Percentiles rank a stretch among this genome's conserved stretches.
Conservation (phyloP, 495 filamentous ascomycete genomes). For the Rhizodiscina lignyota region DNA sequence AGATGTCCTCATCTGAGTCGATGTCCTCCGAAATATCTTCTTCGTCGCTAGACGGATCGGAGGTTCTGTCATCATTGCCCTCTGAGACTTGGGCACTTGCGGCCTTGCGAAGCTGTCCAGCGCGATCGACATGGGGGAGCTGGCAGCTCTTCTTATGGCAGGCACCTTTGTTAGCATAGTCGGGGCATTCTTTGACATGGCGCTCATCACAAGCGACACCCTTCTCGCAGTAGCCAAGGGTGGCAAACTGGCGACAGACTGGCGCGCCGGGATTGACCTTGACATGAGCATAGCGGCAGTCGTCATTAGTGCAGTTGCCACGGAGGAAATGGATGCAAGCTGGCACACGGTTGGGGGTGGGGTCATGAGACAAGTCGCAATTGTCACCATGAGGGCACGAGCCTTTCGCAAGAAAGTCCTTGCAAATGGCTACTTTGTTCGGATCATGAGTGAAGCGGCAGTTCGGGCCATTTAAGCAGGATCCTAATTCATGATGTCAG, state of each 20-base stretch:
- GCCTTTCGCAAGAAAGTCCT: slow-evolving; percentile 64
- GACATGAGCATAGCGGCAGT: slow-evolving; percentile 83
- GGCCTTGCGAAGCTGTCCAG: slow-evolving; percentile 49
- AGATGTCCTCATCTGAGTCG: slow-evolving; percentile 67
- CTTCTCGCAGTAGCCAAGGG: slow-evolving; percentile 79
- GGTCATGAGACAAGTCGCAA: slow-evolving; percentile 89
- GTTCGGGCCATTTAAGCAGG: slow-evolving; percentile 58
- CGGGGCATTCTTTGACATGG: slow-evolving; percentile 82
- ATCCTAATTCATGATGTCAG: slow-evolving; percentile 27
- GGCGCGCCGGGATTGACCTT: slow-evolving; percentile 64
- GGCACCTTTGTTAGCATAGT: slow-evolving; percentile 77
- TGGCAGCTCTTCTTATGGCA: slow-evolving; percentile 75
- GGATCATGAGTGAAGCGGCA: slow-evolving; percentile 80
- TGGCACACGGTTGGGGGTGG: slow-evolving; percentile 70
- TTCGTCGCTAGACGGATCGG: slow-evolving; percentile 69
- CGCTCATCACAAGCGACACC: slow-evolving; percentile 63
- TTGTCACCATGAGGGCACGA: slow-evolving; percentile 60
- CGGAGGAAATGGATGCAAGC: slow-evolving; percentile 80
- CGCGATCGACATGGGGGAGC: slow-evolving; percentile 76
- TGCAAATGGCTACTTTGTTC: slow-evolving; percentile 82
- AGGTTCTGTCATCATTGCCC: slow-evolving; percentile 41
- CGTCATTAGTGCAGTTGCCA: slow-evolving; percentile 74
- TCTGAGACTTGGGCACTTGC: slow-evolving; percentile 14
- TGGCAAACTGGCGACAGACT: slow-evolving; percentile 73
- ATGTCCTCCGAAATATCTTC: slow-evolving; percentile 64